These are phyloP conservation scores for Saccharomyces hybrid DNA, from an alignment of 1,139 yeast genomes.

Conservation along the genomic window DNA sequence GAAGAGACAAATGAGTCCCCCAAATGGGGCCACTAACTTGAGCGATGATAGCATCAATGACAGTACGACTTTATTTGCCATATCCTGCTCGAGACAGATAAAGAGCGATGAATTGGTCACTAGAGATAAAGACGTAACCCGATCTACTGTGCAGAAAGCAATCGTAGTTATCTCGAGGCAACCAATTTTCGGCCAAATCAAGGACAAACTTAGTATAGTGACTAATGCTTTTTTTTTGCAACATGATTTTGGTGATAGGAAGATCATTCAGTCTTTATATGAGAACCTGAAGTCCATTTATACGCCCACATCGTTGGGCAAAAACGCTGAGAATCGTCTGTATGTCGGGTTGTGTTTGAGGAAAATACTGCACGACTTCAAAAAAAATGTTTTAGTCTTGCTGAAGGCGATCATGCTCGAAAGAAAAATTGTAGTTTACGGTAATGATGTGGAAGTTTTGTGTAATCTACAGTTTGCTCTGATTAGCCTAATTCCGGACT, in stretches of 20 bases:
- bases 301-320: conserved; percentile 51
- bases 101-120: conserved; percentile 53
- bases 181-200: conserved; percentile 82
- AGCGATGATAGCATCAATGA: conserved; percentile 32
- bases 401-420: conserved; percentile 76
- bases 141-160: conserved; percentile 88
- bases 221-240: conserved; percentile 84
- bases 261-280: conserved; percentile 60
- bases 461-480: conserved; percentile 65
- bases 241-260: conserved; percentile 62
- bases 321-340: conserved; percentile 43
- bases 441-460: conserved; percentile 74
- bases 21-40: conserved; percentile 27
- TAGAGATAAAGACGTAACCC: conserved; percentile 60
- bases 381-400: conserved; percentile 54
- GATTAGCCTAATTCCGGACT: conserved; percentile 65
- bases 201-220: conserved; percentile 82
- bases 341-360: conserved; percentile 74
- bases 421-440: conserved; percentile 58
- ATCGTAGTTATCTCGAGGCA: conserved; percentile 80
- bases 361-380: conserved; percentile 53
- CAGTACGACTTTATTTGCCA: conserved; percentile 73
- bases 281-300: conserved; percentile 57
- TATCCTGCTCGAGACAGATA: conserved; percentile 86
- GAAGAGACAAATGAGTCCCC: conserved; percentile 29